Evolutionary conservation across 108 stramenopile species (phyloP).

Genomic region (Bacterosira constricta): DNA sequence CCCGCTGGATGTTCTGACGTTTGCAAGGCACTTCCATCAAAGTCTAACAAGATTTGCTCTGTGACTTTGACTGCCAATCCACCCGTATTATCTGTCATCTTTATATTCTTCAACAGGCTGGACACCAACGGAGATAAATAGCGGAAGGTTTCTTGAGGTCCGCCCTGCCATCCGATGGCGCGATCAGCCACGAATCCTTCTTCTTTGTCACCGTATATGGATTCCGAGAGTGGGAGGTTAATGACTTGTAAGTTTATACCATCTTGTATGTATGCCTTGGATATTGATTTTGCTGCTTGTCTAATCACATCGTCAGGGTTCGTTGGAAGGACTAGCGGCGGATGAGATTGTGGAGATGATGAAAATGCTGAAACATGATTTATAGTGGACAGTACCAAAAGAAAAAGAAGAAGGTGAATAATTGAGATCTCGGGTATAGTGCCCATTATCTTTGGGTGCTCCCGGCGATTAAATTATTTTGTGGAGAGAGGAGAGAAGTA

Average conservation of each 20-base stretch:
- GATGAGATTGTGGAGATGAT: no score
- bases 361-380: no score
- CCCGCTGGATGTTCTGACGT: constrained; percentile 30
- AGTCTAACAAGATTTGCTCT: constrained; percentile 39
- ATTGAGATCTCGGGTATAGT: no score
- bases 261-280: constrained; percentile 11
- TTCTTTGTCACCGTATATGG: constrained; percentile 34
- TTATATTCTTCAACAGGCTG: constrained; percentile 7
- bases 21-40: constrained; percentile 27
- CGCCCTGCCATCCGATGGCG: constrained; percentile 49
- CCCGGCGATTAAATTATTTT: no score
- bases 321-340: neutral
- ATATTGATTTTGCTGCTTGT: constrained; percentile 10
- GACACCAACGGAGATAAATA: constrained; percentile 28
- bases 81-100: constrained; percentile 2
- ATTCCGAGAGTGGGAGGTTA: constrained; percentile 29
- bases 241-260: constrained; percentile 23
- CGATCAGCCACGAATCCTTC: constrained; percentile 35
- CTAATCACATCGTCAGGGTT: neutral
- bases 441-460: no score
- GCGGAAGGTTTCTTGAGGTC: constrained; percentile 36
- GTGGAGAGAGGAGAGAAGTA: no score
- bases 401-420: no score
- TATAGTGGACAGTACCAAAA: no score
- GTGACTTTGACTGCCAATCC: constrained; percentile 6